Evolutionary conservation across 2,329 filamentous ascomycete genomes (phyloP).

Genomic region (Chaetomiaceae sp.): DNA sequence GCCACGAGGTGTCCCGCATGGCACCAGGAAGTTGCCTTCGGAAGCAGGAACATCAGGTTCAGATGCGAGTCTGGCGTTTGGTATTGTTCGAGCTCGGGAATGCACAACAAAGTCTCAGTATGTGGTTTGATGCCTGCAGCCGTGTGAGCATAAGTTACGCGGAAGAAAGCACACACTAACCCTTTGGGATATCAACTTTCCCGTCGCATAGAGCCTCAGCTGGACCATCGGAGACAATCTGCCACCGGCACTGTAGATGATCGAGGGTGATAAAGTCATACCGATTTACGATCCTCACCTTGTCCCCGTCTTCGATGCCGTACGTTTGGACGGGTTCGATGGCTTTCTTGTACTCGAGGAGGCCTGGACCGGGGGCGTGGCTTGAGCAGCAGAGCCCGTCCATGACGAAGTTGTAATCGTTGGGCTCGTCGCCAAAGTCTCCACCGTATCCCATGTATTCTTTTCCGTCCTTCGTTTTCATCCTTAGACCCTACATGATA

Average conservation of each 20-base stretch:
- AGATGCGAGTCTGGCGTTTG: constrained; percentile 43
- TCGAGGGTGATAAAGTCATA: constrained; percentile 53
- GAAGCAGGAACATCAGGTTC: constrained; percentile 44
- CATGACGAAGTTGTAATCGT: constrained; percentile 52
- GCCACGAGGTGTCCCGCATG: constrained; percentile 48
- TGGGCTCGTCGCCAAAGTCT: constrained; percentile 54
- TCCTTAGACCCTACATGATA: constrained; percentile 38
- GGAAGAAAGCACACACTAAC: constrained; percentile 26
- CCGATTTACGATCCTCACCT: constrained; percentile 46
- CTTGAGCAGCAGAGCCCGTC: constrained; percentile 47
- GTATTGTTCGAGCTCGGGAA: constrained; percentile 32
- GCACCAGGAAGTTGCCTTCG: constrained; percentile 47
- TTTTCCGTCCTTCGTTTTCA: constrained; percentile 37
- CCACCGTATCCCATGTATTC: constrained; percentile 52
- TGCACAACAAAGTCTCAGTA: constrained; percentile 33
- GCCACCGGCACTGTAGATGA: constrained; percentile 44
- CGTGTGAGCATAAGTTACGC: constrained; percentile 2
- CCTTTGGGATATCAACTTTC: constrained; percentile 36
- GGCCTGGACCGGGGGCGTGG: constrained; percentile 47
- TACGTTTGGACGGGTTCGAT: constrained; percentile 56
- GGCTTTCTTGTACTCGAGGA: constrained; percentile 53
- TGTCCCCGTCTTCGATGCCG: constrained; percentile 36
- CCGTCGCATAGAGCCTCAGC: constrained; percentile 6
- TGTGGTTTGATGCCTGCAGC: constrained; percentile 42
- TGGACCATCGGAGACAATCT: constrained; percentile 38